phyloP scores from a whole-genome alignment of 2,329 filamentous ascomycete species.

The Ceratocystis destructans region DNA sequence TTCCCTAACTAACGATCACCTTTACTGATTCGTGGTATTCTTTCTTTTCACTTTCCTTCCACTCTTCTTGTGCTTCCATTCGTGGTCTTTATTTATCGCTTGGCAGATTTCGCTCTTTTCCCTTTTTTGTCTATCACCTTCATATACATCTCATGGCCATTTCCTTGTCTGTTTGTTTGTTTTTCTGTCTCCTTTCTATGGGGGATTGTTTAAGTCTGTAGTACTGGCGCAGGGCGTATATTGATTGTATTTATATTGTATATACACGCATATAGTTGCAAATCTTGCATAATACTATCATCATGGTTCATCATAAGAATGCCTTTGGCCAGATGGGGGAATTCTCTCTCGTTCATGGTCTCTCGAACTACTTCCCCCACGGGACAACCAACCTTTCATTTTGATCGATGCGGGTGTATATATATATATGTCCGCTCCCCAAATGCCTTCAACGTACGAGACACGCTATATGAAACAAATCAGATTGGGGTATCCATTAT shows the following conservation, averaged over 20 bases:
- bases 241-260: neutral
- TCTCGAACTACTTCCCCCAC: no score
- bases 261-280: neutral
- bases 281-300: neutral
- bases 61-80: no score
- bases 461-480: neutral
- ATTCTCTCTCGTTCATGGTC: no score
- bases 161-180: neutral
- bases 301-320: neutral
- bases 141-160: neutral
- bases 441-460: neutral
- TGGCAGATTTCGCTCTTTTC: neutral
- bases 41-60: neutral
- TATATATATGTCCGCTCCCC: neutral
- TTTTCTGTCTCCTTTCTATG: neutral
- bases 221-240: neutral
- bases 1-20: neutral
- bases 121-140: neutral
- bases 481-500: neutral
- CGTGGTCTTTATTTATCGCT: neutral
- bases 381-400: neutral
- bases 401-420: neutral
- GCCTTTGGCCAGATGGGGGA: no score
- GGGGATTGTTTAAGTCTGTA: neutral
- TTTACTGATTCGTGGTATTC: neutral